Evolutionary conservation across 805 yeast genomes (phyloP).

Genomic region (Nakazawaea holstii): DNA sequence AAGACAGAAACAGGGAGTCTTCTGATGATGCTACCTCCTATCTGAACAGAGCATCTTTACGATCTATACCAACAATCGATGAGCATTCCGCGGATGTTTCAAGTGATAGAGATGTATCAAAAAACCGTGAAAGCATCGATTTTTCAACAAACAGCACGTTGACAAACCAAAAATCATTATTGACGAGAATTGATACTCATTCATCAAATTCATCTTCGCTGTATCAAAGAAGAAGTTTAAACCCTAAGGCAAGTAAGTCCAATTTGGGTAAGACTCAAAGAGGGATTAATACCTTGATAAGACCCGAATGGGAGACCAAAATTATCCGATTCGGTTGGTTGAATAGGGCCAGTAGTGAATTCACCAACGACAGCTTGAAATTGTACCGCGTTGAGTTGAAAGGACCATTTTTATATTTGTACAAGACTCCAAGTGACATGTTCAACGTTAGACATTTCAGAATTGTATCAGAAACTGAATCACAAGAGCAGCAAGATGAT

Average conservation of each 20-base stretch:
- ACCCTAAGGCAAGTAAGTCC: constrained; percentile 2
- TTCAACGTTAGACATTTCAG: constrained; percentile 31
- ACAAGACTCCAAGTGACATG: constrained; percentile 48
- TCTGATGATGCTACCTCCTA: constrained; percentile 8
- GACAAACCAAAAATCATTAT: neutral
- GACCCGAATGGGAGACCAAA: constrained; percentile 26
- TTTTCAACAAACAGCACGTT: neutral
- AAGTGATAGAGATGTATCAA: neutral
- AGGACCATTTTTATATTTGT: constrained; percentile 62
- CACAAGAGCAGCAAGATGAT: neutral
- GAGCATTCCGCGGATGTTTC: neutral
- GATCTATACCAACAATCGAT: constrained; percentile 6
- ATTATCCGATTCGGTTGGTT: constrained; percentile 55
- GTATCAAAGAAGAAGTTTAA: constrained; percentile 11
- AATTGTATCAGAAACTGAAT: neutral
- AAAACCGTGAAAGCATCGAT: neutral
- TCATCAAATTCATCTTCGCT: constrained; percentile 3
- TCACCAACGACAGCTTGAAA: constrained; percentile 30
- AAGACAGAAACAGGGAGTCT: constrained; percentile 15
- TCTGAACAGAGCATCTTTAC: constrained; percentile 9
- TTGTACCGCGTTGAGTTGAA: constrained; percentile 61
- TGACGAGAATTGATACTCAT: neutral
- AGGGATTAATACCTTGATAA: constrained; percentile 16
- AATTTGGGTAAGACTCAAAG: neutral
- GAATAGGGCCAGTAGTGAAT: constrained; percentile 37